phyloP scores from a whole-genome alignment of 225 moss, liverwort and hornwort genomes.

The Polytrichum formosum region DNA sequence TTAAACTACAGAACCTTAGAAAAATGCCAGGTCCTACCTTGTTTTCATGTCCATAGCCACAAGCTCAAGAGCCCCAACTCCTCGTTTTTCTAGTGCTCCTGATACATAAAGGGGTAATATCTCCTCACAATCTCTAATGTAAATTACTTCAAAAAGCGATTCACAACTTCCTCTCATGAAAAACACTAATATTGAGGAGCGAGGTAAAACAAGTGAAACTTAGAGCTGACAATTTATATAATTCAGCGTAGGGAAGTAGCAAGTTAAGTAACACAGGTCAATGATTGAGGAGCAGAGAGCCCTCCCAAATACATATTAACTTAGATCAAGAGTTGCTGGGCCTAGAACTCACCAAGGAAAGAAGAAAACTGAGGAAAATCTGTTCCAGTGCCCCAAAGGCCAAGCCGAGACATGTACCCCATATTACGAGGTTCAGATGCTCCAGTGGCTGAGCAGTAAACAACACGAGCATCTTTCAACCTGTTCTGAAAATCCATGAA shows the following conservation, averaged over 20 bases:
- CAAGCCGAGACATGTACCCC: slow-evolving; percentile 99
- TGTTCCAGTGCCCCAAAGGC: slow-evolving; percentile 94
- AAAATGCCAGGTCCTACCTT: slow-evolving; percentile 29
- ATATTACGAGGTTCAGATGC: slow-evolving; percentile 99
- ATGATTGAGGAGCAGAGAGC: too few relatives aligned
- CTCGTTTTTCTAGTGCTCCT: slow-evolving; percentile 95
- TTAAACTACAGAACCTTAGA: too few relatives aligned
- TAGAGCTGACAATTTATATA: too few relatives aligned
- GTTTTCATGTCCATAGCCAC: slow-evolving; percentile 99
- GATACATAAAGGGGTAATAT: slow-evolving; percentile 4
- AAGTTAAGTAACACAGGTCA: too few relatives aligned
- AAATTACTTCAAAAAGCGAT: too few relatives aligned
- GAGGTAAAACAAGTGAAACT: too few relatives aligned
- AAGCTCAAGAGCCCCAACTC: slow-evolving; percentile 97
- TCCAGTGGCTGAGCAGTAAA: slow-evolving; percentile 98
- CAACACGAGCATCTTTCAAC: slow-evolving; percentile 86
- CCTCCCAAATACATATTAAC: too few relatives aligned
- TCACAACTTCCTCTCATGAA: too few relatives aligned
- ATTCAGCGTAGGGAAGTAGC: too few relatives aligned
- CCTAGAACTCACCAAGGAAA: slow-evolving; percentile 71
- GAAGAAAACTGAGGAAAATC: slow-evolving; percentile 83
- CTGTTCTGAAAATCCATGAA: slow-evolving; percentile 41
- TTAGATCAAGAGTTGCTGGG: too few relatives aligned
- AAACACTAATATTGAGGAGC: too few relatives aligned
- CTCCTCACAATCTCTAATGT: too few relatives aligned